A percentile compares a stretch with the other conserved stretches of the same genome.
phyloP scores from a whole-genome alignment of 2,329 filamentous ascomycete species.

The Aspergillus ochraceus region DNA sequence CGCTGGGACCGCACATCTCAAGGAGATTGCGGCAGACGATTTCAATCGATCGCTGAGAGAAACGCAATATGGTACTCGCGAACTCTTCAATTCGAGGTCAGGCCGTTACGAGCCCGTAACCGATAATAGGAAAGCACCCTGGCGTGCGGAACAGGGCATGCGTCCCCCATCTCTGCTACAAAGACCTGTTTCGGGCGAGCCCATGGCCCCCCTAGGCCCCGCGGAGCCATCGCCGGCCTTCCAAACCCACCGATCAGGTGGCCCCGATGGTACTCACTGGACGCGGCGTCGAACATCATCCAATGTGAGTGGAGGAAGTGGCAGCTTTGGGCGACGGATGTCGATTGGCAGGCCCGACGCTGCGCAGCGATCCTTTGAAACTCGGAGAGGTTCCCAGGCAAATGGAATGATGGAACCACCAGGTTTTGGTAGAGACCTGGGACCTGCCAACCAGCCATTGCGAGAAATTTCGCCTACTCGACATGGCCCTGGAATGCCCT shows the following conservation, averaged over 20 bases:
- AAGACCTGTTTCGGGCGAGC: conserved; percentile 63
- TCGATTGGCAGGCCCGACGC: conserved; percentile 54
- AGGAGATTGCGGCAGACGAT: conserved; percentile 91
- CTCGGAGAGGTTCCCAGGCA: conserved; percentile 39
- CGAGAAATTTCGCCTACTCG: conserved; percentile 29
- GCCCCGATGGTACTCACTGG: conserved; percentile 65
- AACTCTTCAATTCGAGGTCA: conserved; percentile 93
- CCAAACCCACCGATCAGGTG: conserved; percentile 71
- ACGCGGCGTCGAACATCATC: conserved; percentile 81
- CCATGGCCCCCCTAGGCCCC: conserved; percentile 59
- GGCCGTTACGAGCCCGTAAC: conserved; percentile 87
- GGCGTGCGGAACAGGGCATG: conserved; percentile 65
- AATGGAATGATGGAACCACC: conserved; percentile 37
- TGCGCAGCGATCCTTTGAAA: conserved; percentile 39
- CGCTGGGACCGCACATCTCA: conserved; percentile 56
- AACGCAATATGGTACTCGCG: conserved; percentile 62
- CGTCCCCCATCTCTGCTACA: conserved; percentile 79
- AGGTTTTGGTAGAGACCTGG: conserved; percentile 27
- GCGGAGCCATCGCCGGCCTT: conserved; percentile 85
- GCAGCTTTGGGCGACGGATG: conserved; percentile 64
- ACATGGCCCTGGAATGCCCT: conserved; percentile 27
- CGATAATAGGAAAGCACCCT: conserved; percentile 69
- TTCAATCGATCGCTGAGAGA: conserved; percentile 88
- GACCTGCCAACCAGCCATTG: conserved; percentile 23
- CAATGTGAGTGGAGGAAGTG: conserved; percentile 85